Percentiles rank a stretch among this genome's conserved stretches.
phyloP scores from a whole-genome alignment of 345 rosid genomes.

The Hevea brasiliensis region DNA sequence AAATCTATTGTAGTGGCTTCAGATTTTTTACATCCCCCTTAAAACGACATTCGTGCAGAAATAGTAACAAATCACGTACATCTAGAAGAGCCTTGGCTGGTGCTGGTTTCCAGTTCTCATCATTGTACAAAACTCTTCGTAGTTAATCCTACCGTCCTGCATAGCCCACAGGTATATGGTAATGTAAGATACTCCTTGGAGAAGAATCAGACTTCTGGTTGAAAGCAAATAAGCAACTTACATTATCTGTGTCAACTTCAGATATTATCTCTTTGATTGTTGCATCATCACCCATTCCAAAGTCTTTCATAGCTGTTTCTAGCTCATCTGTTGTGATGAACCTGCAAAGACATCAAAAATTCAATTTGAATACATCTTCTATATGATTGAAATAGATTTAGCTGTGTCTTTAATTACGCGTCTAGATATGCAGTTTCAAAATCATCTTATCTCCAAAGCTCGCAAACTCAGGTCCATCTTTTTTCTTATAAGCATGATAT shows the following conservation, averaged over 20 bases:
- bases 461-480: not conserved
- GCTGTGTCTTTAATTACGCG: not conserved
- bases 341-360: conserved; percentile 16
- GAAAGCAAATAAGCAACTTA: conserved; percentile 3
- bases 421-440: not conserved
- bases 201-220: not conserved
- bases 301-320: conserved; percentile 37
- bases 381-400: no score
- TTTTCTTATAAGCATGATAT: not conserved
- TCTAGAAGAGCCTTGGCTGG: conserved; percentile 17
- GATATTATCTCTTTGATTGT: conserved; percentile 34
- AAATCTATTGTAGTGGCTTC: not conserved
- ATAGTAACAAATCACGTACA: not conserved
- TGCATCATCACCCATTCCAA: conserved; percentile 36
- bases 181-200: not conserved
- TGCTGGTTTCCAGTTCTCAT: conserved; percentile 30
- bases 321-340: conserved; percentile 39
- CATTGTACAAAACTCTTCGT: conserved; percentile 45
- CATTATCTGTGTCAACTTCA: conserved; percentile 37
- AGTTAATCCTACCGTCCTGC: conserved; percentile 48
- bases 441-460: not conserved
- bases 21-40: not conserved
- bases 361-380: not conserved
- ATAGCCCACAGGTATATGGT: not conserved
- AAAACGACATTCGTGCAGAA: not conserved